phyloP scores from a whole-genome alignment of 2,329 filamentous ascomycete genomes.

The Beauveria medogensis region DNA sequence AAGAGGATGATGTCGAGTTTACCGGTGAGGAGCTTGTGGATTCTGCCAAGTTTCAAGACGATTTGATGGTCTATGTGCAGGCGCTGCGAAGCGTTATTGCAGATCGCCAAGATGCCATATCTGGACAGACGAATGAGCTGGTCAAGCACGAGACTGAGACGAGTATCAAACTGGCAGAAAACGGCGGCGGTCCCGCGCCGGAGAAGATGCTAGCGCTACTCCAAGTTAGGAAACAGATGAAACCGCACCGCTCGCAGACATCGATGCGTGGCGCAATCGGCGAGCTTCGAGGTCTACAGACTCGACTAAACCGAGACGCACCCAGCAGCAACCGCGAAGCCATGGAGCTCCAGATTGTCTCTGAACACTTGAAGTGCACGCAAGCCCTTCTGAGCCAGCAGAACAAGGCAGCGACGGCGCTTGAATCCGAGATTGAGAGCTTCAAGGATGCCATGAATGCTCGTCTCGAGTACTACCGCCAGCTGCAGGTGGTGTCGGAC shows the following conservation, averaged over 20 bases:
- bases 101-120: conserved; percentile 69
- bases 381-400: conserved; percentile 47
- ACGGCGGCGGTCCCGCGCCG: conserved; percentile 63
- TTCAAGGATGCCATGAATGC: conserved; percentile 77
- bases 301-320: conserved; percentile 33
- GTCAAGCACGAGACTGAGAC: conserved; percentile 63
- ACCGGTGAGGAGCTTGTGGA: conserved; percentile 87
- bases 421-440: conserved; percentile 65
- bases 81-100: conserved; percentile 66
- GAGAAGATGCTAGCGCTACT: conserved; percentile 49
- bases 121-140: conserved; percentile 68
- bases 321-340: conserved; percentile 43
- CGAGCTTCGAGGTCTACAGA: conserved; percentile 61
- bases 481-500: conserved; percentile 86
- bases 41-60: conserved; percentile 80
- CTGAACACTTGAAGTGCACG: conserved; percentile 52
- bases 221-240: conserved; percentile 35
- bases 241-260: conserved; percentile 40
- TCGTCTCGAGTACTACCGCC: conserved; percentile 81
- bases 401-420: conserved; percentile 34
- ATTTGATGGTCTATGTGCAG: conserved; percentile 80
- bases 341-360: conserved; percentile 58
- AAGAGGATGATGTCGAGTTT: conserved; percentile 63
- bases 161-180: conserved; percentile 51
- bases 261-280: conserved; percentile 65